A percentile compares a stretch with the other conserved stretches of the same genome.
These are phyloP conservation scores for Marasmius oreades DNA, from an alignment of 1,284 basidiomycete species.

Conservation along the genomic window DNA sequence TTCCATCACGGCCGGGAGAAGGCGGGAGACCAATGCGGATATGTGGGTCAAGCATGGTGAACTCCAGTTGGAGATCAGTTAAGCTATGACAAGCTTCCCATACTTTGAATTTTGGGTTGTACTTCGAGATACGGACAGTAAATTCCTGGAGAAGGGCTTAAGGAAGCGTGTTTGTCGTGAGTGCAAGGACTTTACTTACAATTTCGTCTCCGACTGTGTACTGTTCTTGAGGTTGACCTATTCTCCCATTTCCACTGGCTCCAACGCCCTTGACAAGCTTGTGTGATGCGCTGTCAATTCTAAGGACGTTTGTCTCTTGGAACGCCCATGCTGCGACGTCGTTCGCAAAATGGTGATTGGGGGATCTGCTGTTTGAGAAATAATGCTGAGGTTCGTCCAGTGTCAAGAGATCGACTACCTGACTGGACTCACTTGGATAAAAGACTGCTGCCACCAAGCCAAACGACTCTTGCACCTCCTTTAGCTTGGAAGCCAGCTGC, in stretches of 20 bases:
- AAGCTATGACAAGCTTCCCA: constrained; percentile 76
- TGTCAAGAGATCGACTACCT: constrained; percentile 16
- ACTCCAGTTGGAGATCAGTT: constrained; percentile 86
- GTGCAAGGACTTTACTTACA: constrained; percentile 40
- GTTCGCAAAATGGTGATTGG: constrained; percentile 70
- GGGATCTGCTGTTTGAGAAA: constrained; percentile 53
- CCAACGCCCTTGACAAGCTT: constrained; percentile 60
- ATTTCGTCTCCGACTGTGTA: constrained; percentile 90
- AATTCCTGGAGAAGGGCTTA: constrained; percentile 54
- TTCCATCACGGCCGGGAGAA: constrained; percentile 51
- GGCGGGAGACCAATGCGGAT: constrained; percentile 72
- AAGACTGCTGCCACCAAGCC: constrained; percentile 78
- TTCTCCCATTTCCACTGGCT: background rate
- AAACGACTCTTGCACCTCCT: constrained; percentile 76
- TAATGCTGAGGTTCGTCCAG: constrained; percentile 8
- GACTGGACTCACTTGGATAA: constrained; percentile 71
- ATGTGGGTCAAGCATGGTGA: constrained; percentile 98
- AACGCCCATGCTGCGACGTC: constrained; percentile 90
- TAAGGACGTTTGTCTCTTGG: constrained; percentile 81
- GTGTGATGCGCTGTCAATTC: constrained; percentile 76
- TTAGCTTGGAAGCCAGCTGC: constrained; percentile 89
- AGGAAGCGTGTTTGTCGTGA: constrained; percentile 10
- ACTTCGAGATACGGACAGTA: constrained; percentile 68
- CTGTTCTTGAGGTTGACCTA: constrained; percentile 41
- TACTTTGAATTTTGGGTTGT: constrained; percentile 44